These are phyloP conservation scores for Pleurozium schreberi DNA, from an alignment of 225 moss, liverwort and hornwort genomes.

Conservation along the genomic window DNA sequence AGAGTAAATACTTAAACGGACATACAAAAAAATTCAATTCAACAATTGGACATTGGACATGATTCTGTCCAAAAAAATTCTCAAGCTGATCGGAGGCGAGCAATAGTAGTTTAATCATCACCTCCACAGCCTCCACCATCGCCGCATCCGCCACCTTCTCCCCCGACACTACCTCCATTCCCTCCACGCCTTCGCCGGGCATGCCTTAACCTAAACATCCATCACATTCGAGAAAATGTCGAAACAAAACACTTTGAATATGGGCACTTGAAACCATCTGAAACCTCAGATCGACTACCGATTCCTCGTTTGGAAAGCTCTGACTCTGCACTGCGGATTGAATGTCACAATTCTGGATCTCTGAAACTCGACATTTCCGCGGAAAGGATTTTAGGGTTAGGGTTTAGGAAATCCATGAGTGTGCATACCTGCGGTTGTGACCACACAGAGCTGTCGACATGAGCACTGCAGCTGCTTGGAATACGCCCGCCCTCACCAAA, in stretches of 20 bases:
- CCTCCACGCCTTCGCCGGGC: not conserved
- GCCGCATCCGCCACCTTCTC: not conserved
- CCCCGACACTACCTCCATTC: not conserved
- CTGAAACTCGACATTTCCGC: not conserved
- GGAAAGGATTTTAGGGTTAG: too few species aligned
- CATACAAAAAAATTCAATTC: not conserved
- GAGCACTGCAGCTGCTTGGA: not conserved
- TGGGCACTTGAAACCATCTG: not conserved
- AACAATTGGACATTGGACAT: not conserved
- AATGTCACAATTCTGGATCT: not conserved
- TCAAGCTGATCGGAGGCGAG: not conserved
- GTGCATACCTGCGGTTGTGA: not conserved
- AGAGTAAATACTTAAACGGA: not conserved
- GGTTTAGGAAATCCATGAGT: too few species aligned
- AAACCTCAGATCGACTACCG: not conserved
- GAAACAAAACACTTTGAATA: not conserved
- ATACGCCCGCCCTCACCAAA: not conserved
- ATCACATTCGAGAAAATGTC: not conserved
- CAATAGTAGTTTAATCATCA: not conserved
- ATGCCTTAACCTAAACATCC: not conserved
- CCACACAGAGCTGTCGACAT: not conserved
- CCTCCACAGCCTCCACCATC: not conserved
- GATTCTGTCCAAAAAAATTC: not conserved
- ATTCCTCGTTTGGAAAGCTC: not conserved
- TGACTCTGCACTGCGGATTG: not conserved